Base-by-base conservation (phyloP, 1,284 basidiomycete species). In the Sphaerobolus stellatus region DNA sequence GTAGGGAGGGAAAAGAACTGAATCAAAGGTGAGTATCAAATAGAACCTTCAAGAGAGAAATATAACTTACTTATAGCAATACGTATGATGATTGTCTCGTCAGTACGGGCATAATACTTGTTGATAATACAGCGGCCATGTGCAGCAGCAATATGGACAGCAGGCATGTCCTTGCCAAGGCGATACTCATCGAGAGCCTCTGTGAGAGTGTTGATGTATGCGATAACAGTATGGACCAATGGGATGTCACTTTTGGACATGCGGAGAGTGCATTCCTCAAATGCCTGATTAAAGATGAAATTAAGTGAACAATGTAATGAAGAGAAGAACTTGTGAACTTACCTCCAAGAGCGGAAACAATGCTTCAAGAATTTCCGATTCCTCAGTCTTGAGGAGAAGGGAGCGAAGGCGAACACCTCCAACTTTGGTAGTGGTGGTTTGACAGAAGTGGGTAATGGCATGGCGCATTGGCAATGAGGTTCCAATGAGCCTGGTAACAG, bases 161-260 rank as follows among this genome's bases (percentile, higher is more conserved):
- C 36, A n/a, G 36, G 36, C n/a, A n/a, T n/a, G 61, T 5, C 59
- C 27, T 0, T 44, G 20, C 1, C 43, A n/a, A 27, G 57, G 33
- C 5, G 47, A 43, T 33, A 3, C 20, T 62, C 28, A 1, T 58
- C 55, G 2, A 64, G 45, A 3, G 27, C 29, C 4, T 59, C 7
- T 33, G 65, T 52, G 28, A 71, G 59, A 22, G 58, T 48, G 48
- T 71, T 66, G 58, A 71, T 70, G 0, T 58, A 61, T 2, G 66
- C 67, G 11, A 70, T 69, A 1, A 71, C 63, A 16, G 22, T 38
- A 7, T 38, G 36, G 36, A 38, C 22, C 22, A 38, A 22, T 16
- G n/a, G n/a, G n/a, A n/a, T n/a, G n/a, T n/a, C n/a, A n/a, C n/a
- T n/a, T n/a, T n/a, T n/a, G 36, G 36, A 38, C 22, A 38, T n/a